Evolutionary conservation across 2,329 filamentous ascomycete genomes (phyloP).

Genomic region (Alternaria tenuissima): DNA sequence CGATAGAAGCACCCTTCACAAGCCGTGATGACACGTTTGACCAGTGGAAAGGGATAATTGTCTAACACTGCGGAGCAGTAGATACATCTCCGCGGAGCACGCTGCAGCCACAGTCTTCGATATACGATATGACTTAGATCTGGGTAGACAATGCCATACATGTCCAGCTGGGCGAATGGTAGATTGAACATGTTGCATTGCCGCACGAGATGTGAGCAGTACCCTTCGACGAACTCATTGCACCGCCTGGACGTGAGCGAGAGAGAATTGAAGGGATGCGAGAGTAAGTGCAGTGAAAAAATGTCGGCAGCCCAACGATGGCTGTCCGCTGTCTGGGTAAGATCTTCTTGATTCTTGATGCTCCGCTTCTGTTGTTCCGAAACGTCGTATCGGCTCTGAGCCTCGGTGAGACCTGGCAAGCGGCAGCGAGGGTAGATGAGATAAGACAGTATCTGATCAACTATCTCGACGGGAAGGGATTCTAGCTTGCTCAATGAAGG

Average conservation of each 20-base stretch:
- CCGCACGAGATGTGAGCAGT: slow-evolving; percentile 37
- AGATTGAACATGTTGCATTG: slow-evolving; percentile 42
- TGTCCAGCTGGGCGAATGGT: slow-evolving; percentile 34
- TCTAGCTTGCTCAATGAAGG: slow-evolving; percentile 29
- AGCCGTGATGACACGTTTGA: slow-evolving; percentile 28
- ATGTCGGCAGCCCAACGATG: slow-evolving; percentile 40
- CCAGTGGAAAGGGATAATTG: slow-evolving; percentile 33
- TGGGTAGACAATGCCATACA: slow-evolving; percentile 35
- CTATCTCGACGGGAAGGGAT: slow-evolving; percentile 38
- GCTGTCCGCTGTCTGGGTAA: slow-evolving; percentile 31
- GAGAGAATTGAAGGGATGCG: slow-evolving; percentile 41
- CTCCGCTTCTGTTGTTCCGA: slow-evolving; percentile 22
- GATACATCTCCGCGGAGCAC: slow-evolving; percentile 37
- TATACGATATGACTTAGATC: slow-evolving; percentile 40
- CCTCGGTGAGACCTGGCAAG: slow-evolving; percentile 41
- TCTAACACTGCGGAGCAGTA: slow-evolving; percentile 37
- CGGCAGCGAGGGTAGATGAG: slow-evolving; percentile 40
- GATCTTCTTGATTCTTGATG: slow-evolving; percentile 33
- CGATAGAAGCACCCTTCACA: slow-evolving; percentile 44
- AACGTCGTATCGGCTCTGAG: slow-evolving; percentile 34
- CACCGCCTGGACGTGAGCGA: slow-evolving; percentile 35
- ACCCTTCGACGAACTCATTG: slow-evolving; percentile 34
- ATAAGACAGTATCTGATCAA: slow-evolving; percentile 39
- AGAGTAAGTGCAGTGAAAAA: slow-evolving; percentile 32
- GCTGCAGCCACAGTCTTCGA: slow-evolving; percentile 42